Conservation (phyloP, 208 protist genomes). For the Herpetomonas muscarum region DNA sequence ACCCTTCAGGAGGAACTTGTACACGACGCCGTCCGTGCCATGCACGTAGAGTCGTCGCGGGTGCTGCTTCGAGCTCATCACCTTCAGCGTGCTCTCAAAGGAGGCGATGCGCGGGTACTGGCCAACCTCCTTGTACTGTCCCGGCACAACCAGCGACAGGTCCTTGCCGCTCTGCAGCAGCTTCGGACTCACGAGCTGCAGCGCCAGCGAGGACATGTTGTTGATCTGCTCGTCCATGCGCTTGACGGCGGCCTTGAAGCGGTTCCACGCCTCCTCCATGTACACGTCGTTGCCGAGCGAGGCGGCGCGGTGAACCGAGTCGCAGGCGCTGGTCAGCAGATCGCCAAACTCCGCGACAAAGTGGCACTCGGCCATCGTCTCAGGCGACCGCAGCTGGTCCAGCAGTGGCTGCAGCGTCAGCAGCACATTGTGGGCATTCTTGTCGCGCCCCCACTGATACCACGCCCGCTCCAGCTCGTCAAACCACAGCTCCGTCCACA, state of each 20-base stretch:
- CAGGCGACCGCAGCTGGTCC: conserved; percentile 82
- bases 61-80: conserved; percentile 99
- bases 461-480: conserved; percentile 96
- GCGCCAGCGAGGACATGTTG: conserved; percentile 93
- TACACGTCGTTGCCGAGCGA: conserved; percentile 72
- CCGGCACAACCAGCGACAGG: conserved; percentile 97
- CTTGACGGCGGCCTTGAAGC: conserved; percentile 95
- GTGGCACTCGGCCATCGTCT: conserved; percentile 94
- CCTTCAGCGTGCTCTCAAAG: conserved; percentile 80
- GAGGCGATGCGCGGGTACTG: conserved; percentile 74
- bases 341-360: conserved; percentile 90
- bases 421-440: conserved; percentile 93
- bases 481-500: conserved; percentile 96
- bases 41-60: conserved; percentile 96
- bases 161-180: conserved; percentile 87
- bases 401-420: conserved; percentile 93
- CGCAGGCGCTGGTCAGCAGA: conserved; percentile 50
- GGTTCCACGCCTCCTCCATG: conserved; percentile 95
- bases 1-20: conserved; percentile 99
- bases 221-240: conserved; percentile 95
- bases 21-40: conserved; percentile 95
- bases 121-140: conserved; percentile 90
- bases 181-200: conserved; percentile 93
- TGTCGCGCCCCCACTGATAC: conserved; percentile 94
- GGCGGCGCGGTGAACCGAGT: conserved; percentile 80